A percentile compares a stretch with the other conserved stretches of the same genome.
These are phyloP conservation scores for Hygrophoropsis aurantiaca DNA, from an alignment of 768 basidiomycete species.

Conservation along the genomic window DNA sequence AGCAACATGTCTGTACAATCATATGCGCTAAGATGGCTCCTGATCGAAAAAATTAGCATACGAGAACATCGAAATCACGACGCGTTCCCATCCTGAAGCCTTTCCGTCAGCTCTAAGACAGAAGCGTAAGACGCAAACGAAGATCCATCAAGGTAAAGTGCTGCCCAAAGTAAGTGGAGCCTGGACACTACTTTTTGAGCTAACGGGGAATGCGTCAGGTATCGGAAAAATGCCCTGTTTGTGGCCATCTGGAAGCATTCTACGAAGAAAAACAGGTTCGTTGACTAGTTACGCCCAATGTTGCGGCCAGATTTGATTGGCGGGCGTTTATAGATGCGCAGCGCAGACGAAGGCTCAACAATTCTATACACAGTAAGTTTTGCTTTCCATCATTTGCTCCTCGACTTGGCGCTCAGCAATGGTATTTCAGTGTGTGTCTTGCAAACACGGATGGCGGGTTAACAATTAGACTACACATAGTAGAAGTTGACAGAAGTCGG, in stretches of 20 bases:
- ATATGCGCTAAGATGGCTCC: background rate
- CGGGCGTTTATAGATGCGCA: constrained; percentile 57
- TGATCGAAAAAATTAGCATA: constrained; percentile 58
- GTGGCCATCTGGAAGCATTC: constrained; percentile 81
- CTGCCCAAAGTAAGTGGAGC: constrained; percentile 54
- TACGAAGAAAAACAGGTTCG: constrained; percentile 87
- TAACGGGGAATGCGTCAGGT: constrained; percentile 56
- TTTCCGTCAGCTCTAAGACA: constrained; percentile 89
- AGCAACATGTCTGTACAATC: constrained; percentile 72
- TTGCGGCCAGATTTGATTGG: background rate
- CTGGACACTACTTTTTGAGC: no score
- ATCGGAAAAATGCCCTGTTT: constrained; percentile 85
- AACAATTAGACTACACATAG: constrained; percentile 53
- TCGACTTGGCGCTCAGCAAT: constrained; percentile 6
- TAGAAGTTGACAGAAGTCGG: constrained; percentile 10
- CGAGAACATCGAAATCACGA: constrained; percentile 87
- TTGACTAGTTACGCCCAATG: constrained; percentile 4
- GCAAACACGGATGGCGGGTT: constrained; percentile 80
- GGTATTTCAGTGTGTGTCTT: constrained; percentile 59
- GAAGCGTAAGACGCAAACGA: constrained; percentile 87
- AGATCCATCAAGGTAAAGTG: constrained; percentile 69
- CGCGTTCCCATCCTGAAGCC: constrained; percentile 89
- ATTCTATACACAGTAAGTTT: constrained; percentile 86
- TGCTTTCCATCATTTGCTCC: background rate
- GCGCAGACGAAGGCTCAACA: constrained; percentile 93